phyloP scores from a whole-genome alignment of 495 filamentous ascomycete species.

The Trichoderma orchidacearum region DNA sequence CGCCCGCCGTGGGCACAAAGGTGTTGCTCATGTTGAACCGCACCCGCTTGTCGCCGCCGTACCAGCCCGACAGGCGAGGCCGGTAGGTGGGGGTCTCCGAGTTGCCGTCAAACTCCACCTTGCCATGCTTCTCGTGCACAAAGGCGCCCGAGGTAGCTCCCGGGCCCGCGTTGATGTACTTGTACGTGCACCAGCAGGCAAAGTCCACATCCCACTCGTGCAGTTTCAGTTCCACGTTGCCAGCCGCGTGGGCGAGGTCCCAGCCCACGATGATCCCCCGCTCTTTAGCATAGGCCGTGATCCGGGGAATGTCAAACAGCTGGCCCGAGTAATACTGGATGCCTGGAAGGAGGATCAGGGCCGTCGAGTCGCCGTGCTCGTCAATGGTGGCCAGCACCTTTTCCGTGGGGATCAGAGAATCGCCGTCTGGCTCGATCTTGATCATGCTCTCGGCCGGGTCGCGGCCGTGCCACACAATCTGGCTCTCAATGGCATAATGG shows the following conservation, averaged over 20 bases:
- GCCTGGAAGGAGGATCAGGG: slow-evolving; percentile 73
- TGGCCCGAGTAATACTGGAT: slow-evolving; percentile 96
- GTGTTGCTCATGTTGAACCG: slow-evolving; percentile 67
- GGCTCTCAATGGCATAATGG: slow-evolving; percentile 81
- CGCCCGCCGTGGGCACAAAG: slow-evolving; percentile 62
- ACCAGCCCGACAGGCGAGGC: slow-evolving; percentile 74
- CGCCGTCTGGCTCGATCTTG: slow-evolving; percentile 40
- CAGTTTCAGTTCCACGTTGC: slow-evolving; percentile 72
- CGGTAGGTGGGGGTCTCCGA: slow-evolving; percentile 22
- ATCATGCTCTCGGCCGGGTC: slow-evolving; percentile 59
- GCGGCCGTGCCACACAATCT: slow-evolving; percentile 67
- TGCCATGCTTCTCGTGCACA: slow-evolving; percentile 65
- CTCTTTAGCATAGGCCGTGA: slow-evolving; percentile 67
- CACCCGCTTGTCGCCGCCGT: slow-evolving; percentile 64
- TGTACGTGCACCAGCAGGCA: slow-evolving; percentile 95
- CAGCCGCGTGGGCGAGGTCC: slow-evolving; percentile 91
- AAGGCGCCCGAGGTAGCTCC: slow-evolving; percentile 80
- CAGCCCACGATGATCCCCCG: slow-evolving; percentile 73
- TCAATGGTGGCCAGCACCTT: slow-evolving; percentile 67
- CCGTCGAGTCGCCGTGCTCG: slow-evolving; percentile 59
- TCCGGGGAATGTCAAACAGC: slow-evolving; percentile 70
- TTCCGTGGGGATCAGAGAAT: slow-evolving; percentile 47
- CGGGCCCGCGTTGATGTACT: slow-evolving; percentile 88
- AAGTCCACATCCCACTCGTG: slow-evolving; percentile 95
- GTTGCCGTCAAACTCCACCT: slow-evolving; percentile 22